A percentile compares a stretch with the other conserved stretches of the same genome.
These are phyloP conservation scores for Musa beccarii DNA, from an alignment of 176 grass and related monocot genomes.

Conservation along the genomic window DNA sequence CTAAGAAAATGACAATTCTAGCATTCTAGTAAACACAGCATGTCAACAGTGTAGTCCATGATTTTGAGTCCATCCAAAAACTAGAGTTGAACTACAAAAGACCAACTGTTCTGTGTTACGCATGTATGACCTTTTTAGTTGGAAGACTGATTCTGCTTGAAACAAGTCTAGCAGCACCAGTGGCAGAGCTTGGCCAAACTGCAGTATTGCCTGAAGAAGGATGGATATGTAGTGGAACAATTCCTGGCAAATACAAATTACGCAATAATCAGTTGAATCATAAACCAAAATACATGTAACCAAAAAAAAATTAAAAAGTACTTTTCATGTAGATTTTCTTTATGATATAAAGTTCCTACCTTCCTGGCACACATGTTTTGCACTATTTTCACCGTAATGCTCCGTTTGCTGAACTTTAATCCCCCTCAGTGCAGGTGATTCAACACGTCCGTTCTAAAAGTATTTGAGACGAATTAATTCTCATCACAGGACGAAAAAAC, in stretches of 20 bases:
- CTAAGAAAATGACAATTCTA: no score
- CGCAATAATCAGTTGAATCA: no score
- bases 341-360: not conserved
- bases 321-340: not conserved
- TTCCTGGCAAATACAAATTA: no score
- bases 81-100: not conserved
- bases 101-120: not conserved
- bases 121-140: not conserved
- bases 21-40: no score
- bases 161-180: slow-evolving; percentile 2
- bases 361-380: not conserved
- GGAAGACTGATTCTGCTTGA: slow-evolving; percentile 9
- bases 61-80: no score
- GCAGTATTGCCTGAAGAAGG: slow-evolving; percentile 15
- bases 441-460: not conserved
- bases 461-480: not conserved
- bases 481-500: slow-evolving; percentile 4
- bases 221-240: not conserved
- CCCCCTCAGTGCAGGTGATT: no score
- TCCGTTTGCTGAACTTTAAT: not conserved
- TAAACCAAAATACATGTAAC: no score
- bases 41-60: no score
- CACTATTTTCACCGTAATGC: not conserved
- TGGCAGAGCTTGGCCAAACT: not conserved
- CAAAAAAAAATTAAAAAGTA: no score